Conservation (phyloP, 305 asterid genomes). For the Fraxinus albicans region DNA sequence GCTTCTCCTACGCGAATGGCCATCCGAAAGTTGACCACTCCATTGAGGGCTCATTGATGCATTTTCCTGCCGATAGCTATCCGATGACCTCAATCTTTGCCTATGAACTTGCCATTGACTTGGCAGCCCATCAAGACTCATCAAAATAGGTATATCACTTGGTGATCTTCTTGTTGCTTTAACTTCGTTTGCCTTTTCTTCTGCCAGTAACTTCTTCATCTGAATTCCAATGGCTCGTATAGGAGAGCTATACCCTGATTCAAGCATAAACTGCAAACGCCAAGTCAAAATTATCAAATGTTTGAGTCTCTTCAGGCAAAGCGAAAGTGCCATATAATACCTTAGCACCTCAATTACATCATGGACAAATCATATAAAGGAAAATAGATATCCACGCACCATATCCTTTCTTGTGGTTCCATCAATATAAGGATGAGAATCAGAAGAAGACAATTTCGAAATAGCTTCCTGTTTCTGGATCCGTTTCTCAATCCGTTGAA, state of each 20-base stretch:
- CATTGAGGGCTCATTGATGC: slow-evolving; percentile 24
- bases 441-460: slow-evolving; percentile 40
- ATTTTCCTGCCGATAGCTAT: slow-evolving; percentile 38
- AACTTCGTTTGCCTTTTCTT: slow-evolving; percentile 70
- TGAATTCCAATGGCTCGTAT: slow-evolving; percentile 50
- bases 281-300: slow-evolving; percentile 22
- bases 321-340: neutral
- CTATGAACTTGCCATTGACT: slow-evolving; percentile 56
- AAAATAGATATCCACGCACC: slow-evolving; percentile 42
- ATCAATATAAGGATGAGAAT: slow-evolving; percentile 47
- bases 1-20: slow-evolving; percentile 37
- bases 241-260: slow-evolving; percentile 46
- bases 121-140: slow-evolving; percentile 87
- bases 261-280: slow-evolving; percentile 44
- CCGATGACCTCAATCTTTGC: slow-evolving; percentile 49
- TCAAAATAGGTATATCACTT: slow-evolving; percentile 68
- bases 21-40: slow-evolving; percentile 34
- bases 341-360: slow-evolving; percentile 9
- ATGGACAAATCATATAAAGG: neutral
- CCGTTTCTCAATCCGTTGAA: slow-evolving; percentile 35
- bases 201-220: slow-evolving; percentile 73
- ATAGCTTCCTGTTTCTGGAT: slow-evolving; percentile 42
- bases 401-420: slow-evolving; percentile 45
- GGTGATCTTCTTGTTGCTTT: slow-evolving; percentile 60
- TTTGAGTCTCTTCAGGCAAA: slow-evolving; percentile 14